Evolutionary conservation across 805 yeast genomes (phyloP).

Genomic region (Hanseniaspora jakobsenii): DNA sequence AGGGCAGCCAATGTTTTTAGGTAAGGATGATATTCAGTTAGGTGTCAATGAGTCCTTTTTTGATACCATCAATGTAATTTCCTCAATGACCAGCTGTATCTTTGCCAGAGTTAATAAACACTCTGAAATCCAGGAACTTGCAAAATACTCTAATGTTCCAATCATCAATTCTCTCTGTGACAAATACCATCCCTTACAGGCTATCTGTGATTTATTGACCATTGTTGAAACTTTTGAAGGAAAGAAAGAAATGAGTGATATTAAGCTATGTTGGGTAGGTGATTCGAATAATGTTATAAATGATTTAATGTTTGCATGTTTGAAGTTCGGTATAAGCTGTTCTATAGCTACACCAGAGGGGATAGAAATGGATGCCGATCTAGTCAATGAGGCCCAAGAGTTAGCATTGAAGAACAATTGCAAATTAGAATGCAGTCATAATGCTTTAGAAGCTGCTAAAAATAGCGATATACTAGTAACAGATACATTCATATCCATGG

Average conservation of each 20-base stretch:
- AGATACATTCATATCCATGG: slow-evolving; percentile 97
- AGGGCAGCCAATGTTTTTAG: slow-evolving; percentile 91
- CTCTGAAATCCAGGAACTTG: slow-evolving; percentile 64
- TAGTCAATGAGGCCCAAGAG: slow-evolving; percentile 42
- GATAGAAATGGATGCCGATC: slow-evolving; percentile 46
- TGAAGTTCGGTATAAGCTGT: slow-evolving; percentile 72
- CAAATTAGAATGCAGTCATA: slow-evolving; percentile 47
- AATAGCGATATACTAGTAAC: slow-evolving; percentile 78
- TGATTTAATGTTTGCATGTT: slow-evolving; percentile 79
- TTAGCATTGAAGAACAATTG: slow-evolving; percentile 43
- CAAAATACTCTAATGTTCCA: slow-evolving; percentile 74
- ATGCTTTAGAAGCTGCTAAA: slow-evolving; percentile 61
- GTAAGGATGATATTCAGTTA: slow-evolving; percentile 90
- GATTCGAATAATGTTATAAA: slow-evolving; percentile 93
- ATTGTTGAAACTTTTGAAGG: slow-evolving; percentile 64
- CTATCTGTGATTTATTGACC: slow-evolving; percentile 81
- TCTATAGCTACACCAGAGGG: slow-evolving; percentile 75
- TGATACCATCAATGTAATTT: slow-evolving; percentile 78
- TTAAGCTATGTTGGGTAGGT: slow-evolving; percentile 90
- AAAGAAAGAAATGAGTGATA: slow-evolving; percentile 32
- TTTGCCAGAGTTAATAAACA: slow-evolving; percentile 92
- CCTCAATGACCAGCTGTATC: slow-evolving; percentile 92
- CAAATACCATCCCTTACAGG: slow-evolving; percentile 86
- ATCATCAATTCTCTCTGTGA: slow-evolving; percentile 91
- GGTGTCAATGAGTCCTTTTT: slow-evolving; percentile 88